phyloP scores from a whole-genome alignment of 306 rosid species.

The Cucurbita maxima region DNA sequence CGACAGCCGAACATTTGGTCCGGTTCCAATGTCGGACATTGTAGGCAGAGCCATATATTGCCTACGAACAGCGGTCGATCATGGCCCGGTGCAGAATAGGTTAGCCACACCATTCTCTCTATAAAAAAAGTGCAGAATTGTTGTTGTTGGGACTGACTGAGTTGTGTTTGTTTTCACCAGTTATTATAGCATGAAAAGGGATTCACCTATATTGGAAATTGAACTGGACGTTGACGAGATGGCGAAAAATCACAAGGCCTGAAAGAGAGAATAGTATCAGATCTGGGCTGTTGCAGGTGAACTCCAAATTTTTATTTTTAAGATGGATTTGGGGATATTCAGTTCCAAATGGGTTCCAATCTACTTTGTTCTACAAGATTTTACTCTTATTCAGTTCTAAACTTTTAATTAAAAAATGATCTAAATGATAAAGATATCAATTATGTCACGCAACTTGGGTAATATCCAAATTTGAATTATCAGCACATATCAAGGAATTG shows the following conservation, averaged over 20 bases:
- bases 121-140: neutral
- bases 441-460: no score
- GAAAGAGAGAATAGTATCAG: constrained; percentile 17
- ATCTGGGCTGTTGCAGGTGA: constrained; percentile 12
- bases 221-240: constrained; percentile 85
- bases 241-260: constrained; percentile 64
- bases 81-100: constrained; percentile 90
- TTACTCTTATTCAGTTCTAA: neutral
- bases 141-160: neutral
- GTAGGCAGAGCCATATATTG: constrained; percentile 91
- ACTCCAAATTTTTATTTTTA: neutral
- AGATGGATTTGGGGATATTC: neutral
- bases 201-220: constrained; percentile 57
- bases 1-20: constrained; percentile 89
- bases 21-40: constrained; percentile 64
- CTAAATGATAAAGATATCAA: no score
- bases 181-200: constrained; percentile 45
- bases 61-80: constrained; percentile 82
- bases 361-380: neutral
- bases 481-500: no score
- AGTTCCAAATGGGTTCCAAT: neutral
- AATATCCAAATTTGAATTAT: no score
- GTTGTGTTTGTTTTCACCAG: constrained; percentile 29
- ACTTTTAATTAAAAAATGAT: no score
- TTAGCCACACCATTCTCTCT: constrained; percentile 10